Evolutionary conservation across 2,329 filamentous ascomycete genomes (phyloP).

Genomic region (Colletotrichum abscissum): DNA sequence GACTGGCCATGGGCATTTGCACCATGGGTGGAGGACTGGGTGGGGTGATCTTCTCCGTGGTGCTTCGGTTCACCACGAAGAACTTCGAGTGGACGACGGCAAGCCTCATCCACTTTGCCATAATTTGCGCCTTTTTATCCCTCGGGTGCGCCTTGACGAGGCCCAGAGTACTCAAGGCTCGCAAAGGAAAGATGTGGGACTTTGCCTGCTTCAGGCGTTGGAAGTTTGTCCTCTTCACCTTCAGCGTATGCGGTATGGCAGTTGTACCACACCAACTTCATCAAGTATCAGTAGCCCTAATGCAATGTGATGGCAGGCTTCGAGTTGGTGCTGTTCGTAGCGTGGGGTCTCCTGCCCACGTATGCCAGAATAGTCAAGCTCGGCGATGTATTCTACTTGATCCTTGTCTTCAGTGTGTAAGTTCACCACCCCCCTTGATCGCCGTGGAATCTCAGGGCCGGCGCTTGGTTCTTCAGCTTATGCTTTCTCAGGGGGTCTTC

Average conservation of each 20-base stretch:
- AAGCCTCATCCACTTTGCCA: constrained; percentile 39
- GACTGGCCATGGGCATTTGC: constrained; percentile 40
- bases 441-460: not conserved
- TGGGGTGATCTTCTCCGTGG: constrained; percentile 45
- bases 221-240: constrained; percentile 42
- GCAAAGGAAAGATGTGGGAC: constrained; percentile 23
- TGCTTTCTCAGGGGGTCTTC: constrained; percentile 40
- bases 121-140: constrained; percentile 37
- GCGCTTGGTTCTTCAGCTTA: not conserved
- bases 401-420: constrained; percentile 46
- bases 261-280: not conserved
- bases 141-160: constrained; percentile 39
- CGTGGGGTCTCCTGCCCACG: constrained; percentile 45
- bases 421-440: constrained; percentile 19
- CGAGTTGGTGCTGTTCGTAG: constrained; percentile 44
- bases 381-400: constrained; percentile 42
- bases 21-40: constrained; percentile 42
- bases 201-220: constrained; percentile 34
- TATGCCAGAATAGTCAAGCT: constrained; percentile 40
- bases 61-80: constrained; percentile 41
- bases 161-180: constrained; percentile 19
- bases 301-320: constrained; percentile 39
- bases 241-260: constrained; percentile 42
- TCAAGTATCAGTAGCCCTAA: not conserved
- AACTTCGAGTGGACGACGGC: constrained; percentile 38